A percentile compares a stretch with the other conserved stretches of the same genome.
These are phyloP conservation scores for Mycena rosella DNA, from an alignment of 768 basidiomycete genomes.

Conservation along the genomic window DNA sequence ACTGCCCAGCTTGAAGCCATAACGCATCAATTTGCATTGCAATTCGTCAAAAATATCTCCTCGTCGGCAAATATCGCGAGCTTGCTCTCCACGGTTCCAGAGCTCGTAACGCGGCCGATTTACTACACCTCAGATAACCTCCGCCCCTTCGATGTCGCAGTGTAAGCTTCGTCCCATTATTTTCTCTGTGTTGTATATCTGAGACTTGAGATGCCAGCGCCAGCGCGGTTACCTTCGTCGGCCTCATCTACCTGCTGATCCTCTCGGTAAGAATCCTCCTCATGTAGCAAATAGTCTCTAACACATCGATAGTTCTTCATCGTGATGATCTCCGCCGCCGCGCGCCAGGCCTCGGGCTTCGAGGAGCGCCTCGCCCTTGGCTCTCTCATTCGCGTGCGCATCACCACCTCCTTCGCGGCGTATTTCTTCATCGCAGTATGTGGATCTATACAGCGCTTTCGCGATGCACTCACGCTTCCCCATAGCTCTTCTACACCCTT, in stretches of 20 bases:
- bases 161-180: slow-evolving; percentile 32
- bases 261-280: slow-evolving; percentile 40
- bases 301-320: slow-evolving; percentile 43
- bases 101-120: slow-evolving; percentile 53
- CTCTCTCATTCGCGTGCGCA: slow-evolving; percentile 55
- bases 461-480: slow-evolving; percentile 19
- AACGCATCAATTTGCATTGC: slow-evolving; percentile 46
- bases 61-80: slow-evolving; percentile 41
- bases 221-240: slow-evolving; percentile 68
- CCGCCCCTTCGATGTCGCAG: slow-evolving; percentile 62
- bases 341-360: slow-evolving; percentile 53
- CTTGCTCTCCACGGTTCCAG: slow-evolving; percentile 53
- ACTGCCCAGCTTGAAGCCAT: slow-evolving; percentile 27
- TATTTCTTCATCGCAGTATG: slow-evolving; percentile 59
- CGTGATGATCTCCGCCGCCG: slow-evolving; percentile 40
- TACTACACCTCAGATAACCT: slow-evolving; percentile 55
- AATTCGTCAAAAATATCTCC: slow-evolving; percentile 39
- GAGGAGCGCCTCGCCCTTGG: slow-evolving; percentile 52
- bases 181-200: not conserved
- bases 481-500: slow-evolving; percentile 68
- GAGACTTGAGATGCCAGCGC: slow-evolving; percentile 42
- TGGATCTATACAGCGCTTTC: not conserved
- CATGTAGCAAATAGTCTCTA: too few relatives aligned
- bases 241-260: slow-evolving; percentile 66
- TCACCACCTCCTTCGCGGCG: slow-evolving; percentile 51